Base-by-base conservation (phyloP, 306 rosid genomes). In the Boehmeria nivea region DNA sequence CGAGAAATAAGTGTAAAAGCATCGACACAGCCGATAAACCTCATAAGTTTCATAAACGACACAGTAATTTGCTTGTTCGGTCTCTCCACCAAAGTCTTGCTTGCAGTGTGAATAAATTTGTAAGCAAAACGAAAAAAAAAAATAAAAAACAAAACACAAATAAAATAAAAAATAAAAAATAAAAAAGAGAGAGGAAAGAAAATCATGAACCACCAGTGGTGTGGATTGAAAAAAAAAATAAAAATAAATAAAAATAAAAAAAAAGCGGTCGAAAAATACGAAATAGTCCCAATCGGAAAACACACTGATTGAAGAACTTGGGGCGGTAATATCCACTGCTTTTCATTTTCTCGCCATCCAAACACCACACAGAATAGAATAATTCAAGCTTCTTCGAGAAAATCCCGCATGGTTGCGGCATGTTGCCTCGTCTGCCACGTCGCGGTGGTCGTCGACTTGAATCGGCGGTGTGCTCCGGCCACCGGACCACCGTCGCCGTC, bases 361-460 rank as follows among this genome's bases (percentile, higher is more conserved):
- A 66, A 66, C 71, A 16, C 12, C 37, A 43, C 36, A 31, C 36
- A 6, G 8, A 31, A 10, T 31, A 17, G 37, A 15, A 28, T 17
- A 12, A 24, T 3, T 34, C 3, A 22, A 23, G 12, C 15, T 15
- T 31, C 36, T 31, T 31, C 36, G 8, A 15, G 0, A 23, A 21
- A 18, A 22, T 48, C 12, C 43, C 51, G 20, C 57, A 68, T 43
- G 76, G 76, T 82, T 85, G 72, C 76, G 76, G 85, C 78, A 73
- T 66, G 88, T 68, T 62, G 76, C 55, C 64, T 47, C 70, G 59
- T 68, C 68, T 86, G 88, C 76, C 80, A 74, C 73, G 56, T 76
- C 80, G 83, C 77, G 58, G 67, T 70, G 71, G 72, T 68, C 84
- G 78, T 68, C 76, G 70, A 63, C 59, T 65, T 73, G 73, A 68